Percentiles rank a stretch among this genome's conserved stretches.
phyloP scores from a whole-genome alignment of 371 early-diverging fungal species.

The Mucor lusitanicus region DNA sequence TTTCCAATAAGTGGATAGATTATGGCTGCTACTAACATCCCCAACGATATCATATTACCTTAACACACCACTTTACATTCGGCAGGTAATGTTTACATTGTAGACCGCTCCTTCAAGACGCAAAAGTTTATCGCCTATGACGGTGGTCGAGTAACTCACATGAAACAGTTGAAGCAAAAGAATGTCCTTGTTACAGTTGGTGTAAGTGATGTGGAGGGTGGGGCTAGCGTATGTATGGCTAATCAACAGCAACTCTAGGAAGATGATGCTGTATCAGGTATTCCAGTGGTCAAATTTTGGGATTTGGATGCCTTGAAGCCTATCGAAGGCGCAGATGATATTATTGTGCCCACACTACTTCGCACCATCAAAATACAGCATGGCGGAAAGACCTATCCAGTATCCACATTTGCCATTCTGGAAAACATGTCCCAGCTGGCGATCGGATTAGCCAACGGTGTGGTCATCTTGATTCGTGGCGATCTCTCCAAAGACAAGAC shows the following conservation, averaged over 20 bases:
- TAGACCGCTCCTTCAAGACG: conserved; percentile 69
- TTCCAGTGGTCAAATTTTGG: conserved; percentile 77
- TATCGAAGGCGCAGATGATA: conserved; percentile 36
- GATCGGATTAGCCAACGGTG: conserved; percentile 89
- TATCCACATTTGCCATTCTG: conserved; percentile 80
- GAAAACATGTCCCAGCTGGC: conserved; percentile 87
- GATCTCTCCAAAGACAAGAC: conserved; percentile 79
- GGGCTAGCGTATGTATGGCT: not conserved
- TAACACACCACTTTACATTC: conserved; percentile 30
- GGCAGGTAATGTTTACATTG: conserved; percentile 63
- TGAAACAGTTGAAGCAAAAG: conserved; percentile 76
- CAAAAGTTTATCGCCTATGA: conserved; percentile 74
- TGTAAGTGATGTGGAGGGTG: conserved; percentile 40
- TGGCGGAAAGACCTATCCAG: conserved; percentile 70
- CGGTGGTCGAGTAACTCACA: conserved; percentile 75
- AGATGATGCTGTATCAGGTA: conserved; percentile 47
- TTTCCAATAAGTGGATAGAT: not conserved
- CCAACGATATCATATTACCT: not conserved
- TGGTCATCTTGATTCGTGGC: conserved; percentile 82
- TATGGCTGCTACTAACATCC: not conserved
- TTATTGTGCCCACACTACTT: conserved; percentile 61
- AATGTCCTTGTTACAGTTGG: conserved; percentile 75
- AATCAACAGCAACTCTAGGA: conserved; percentile 33
- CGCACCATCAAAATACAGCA: conserved; percentile 77
- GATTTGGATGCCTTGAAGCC: conserved; percentile 69